A percentile compares a stretch with the other conserved stretches of the same genome.
phyloP scores from a whole-genome alignment of 768 basidiomycete genomes.

The Phylloporus rhodoxanthus region DNA sequence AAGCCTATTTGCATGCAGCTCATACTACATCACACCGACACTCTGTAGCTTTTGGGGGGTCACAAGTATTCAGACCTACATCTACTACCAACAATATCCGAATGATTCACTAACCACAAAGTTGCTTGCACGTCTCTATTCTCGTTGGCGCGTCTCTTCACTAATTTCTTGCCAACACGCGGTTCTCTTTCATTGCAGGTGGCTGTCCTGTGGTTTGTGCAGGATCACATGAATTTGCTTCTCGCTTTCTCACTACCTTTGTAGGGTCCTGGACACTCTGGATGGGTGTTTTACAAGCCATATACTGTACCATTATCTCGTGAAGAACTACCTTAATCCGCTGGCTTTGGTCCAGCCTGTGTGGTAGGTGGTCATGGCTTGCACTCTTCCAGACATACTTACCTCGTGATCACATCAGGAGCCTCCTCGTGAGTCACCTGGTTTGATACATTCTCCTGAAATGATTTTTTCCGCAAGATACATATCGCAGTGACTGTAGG shows the following conservation, averaged over 20 bases:
- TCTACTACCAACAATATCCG: conserved; percentile 39
- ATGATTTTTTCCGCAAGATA: conserved; percentile 29
- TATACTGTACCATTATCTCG: conserved; percentile 53
- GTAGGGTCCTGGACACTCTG: conserved; percentile 45
- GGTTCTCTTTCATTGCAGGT: conserved; percentile 28
- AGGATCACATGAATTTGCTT: not conserved
- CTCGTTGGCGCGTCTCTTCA: conserved; percentile 8
- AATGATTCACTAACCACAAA: conserved; percentile 33
- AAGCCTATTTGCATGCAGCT: conserved; percentile 15
- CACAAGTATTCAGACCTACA: conserved; percentile 47
- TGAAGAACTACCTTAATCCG: conserved; percentile 46
- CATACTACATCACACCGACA: not conserved
- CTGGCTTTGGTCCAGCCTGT: conserved; percentile 37
- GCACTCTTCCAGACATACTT: not conserved
- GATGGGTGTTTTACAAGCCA: conserved; percentile 48
- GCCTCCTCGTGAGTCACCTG: conserved; percentile 41
- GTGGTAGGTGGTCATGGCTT: conserved; percentile 32
- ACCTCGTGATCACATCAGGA: conserved; percentile 34
- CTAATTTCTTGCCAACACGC: conserved; percentile 31
- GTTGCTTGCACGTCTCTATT: conserved; percentile 30
- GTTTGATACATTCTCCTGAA: not conserved
- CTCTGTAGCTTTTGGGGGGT: conserved; percentile 49
- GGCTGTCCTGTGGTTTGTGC: conserved; percentile 14
- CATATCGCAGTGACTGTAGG: conserved; percentile 51
- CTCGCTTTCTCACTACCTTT: not conserved